These are phyloP conservation scores for Fusarium sp. DNA, from an alignment of 2,329 filamentous ascomycete genomes.

Conservation along the genomic window DNA sequence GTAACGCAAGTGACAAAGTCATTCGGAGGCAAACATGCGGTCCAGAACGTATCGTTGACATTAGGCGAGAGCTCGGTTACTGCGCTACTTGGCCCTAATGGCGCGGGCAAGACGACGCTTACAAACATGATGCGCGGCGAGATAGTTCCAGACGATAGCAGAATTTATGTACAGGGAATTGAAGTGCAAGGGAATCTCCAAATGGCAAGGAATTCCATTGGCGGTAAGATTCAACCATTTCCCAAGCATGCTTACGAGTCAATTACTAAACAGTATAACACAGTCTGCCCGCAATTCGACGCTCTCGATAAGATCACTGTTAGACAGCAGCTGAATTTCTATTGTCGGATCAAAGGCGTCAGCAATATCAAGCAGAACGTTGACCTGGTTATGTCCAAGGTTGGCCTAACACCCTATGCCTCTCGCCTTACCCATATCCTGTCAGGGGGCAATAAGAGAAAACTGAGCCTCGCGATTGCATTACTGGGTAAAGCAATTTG, in stretches of 20 bases:
- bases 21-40: background rate
- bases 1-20: background rate
- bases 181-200: background rate
- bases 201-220: background rate
- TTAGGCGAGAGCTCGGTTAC: background rate
- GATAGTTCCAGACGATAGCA: background rate
- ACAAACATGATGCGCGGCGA: background rate
- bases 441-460: slow-evolving; percentile 88
- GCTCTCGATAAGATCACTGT: slow-evolving; percentile 90
- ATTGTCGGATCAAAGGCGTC: slow-evolving; percentile 83
- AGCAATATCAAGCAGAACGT: slow-evolving; percentile 79
- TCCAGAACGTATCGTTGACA: background rate
- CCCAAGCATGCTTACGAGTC: slow-evolving; percentile 53
- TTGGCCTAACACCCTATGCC: slow-evolving; percentile 76
- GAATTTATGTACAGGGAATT: background rate
- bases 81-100: background rate
- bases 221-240: background rate
- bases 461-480: slow-evolving; percentile 85
- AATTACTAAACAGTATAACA: slow-evolving; percentile 68
- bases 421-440: slow-evolving; percentile 79
- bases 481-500: slow-evolving; percentile 76
- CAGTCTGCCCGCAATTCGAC: slow-evolving; percentile 85
- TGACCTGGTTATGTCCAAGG: slow-evolving; percentile 75
- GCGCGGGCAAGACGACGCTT: background rate
- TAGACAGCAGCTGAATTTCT: slow-evolving; percentile 82